A percentile compares a stretch with the other conserved stretches of the same genome.
Evolutionary conservation across 148 eudicot genomes (phyloP).

Genomic region (Cornus controversa): DNA sequence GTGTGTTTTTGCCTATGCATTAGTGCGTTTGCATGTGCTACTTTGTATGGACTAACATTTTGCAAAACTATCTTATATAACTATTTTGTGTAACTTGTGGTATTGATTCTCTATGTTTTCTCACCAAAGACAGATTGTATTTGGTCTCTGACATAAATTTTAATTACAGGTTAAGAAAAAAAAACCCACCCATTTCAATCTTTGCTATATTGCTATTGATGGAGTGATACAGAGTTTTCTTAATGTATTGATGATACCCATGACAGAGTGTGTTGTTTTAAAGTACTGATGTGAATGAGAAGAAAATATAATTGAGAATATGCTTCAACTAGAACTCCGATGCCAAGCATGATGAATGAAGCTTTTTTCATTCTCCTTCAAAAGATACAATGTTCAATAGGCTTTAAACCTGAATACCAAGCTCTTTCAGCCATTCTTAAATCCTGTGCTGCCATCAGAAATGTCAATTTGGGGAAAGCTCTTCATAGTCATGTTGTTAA

Average conservation of each 20-base stretch:
- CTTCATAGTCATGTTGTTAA: slow-evolving; percentile 57
- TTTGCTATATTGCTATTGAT: not conserved
- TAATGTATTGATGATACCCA: not conserved
- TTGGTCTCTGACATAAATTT: not conserved
- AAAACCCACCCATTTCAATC: not conserved
- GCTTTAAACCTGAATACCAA: slow-evolving; percentile 41
- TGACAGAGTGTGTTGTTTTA: not conserved
- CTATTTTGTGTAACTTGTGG: too few relatives aligned
- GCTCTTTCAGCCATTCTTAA: slow-evolving; percentile 49
- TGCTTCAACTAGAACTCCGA: not conserved
- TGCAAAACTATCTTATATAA: too few relatives aligned
- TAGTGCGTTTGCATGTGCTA: not conserved
- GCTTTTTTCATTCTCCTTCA: slow-evolving; percentile 23
- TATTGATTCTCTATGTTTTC: not conserved
- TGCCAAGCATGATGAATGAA: slow-evolving; percentile 32
- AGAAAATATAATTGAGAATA: not conserved
- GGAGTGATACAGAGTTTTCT: not conserved
- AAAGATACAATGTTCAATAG: slow-evolving; percentile 28
- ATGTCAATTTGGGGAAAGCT: slow-evolving; percentile 45
- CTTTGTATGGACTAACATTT: not conserved
- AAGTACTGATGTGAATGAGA: not conserved
- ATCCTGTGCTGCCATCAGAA: slow-evolving; percentile 45
- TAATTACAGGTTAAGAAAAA: not conserved
- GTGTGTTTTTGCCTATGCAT: too few relatives aligned
- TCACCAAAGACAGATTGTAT: not conserved